Evolutionary conservation across 192 early-diverging fungal genomes (phyloP).

Genomic region (Gamsiella multidivaricata): DNA sequence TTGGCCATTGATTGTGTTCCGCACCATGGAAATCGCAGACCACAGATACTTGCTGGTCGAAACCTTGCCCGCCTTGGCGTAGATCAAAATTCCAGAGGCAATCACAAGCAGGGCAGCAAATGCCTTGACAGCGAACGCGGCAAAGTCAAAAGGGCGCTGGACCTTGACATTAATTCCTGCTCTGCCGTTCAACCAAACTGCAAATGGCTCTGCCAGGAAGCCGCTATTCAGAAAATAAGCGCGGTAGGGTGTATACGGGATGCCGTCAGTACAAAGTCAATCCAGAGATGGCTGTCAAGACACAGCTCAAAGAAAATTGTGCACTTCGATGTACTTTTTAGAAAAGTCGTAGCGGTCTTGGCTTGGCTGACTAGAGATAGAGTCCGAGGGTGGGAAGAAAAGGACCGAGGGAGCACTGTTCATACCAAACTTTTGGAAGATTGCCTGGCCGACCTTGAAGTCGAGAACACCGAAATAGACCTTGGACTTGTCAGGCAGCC

Average conservation of each 20-base stretch:
- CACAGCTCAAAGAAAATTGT: too few relatives aligned
- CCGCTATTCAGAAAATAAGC: constrained; percentile 58
- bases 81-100: constrained; percentile 55
- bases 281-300: too few relatives aligned
- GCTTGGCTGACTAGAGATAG: constrained; percentile 32
- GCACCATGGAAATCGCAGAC: constrained; percentile 66
- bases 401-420: constrained; percentile 74
- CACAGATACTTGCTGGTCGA: constrained; percentile 68
- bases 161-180: constrained; percentile 53
- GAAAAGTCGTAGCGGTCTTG: constrained; percentile 71
- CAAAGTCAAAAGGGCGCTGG: constrained; percentile 71
- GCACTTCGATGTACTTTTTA: constrained; percentile 53
- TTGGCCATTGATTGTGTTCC: background rate
- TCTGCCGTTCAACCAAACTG: constrained; percentile 58
- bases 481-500: constrained; percentile 49
- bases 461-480: constrained; percentile 76
- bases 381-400: constrained; percentile 72
- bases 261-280: too few relatives aligned
- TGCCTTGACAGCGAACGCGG: constrained; percentile 54
- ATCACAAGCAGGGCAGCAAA: constrained; percentile 48
- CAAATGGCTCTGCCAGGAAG: constrained; percentile 11
- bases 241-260: too few relatives aligned
- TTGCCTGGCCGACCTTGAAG: constrained; percentile 70
- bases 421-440: constrained; percentile 73
- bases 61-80: constrained; percentile 56